phyloP scores from a whole-genome alignment of 768 basidiomycete genomes.

The Kwoniella sp. region DNA sequence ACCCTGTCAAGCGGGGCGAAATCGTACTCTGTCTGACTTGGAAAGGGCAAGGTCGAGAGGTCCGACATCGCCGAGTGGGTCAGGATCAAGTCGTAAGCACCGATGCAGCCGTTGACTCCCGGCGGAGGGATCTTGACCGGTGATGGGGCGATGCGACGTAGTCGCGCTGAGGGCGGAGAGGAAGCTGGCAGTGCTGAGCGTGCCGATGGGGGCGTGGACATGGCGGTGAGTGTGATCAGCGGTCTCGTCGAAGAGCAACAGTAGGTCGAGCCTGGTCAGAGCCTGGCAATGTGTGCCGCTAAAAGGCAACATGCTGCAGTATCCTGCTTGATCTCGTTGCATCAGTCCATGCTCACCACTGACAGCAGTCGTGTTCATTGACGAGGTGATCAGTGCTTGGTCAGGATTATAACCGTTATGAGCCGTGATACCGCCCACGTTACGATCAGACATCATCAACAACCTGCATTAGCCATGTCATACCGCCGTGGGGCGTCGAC shows the following conservation, averaged over 20 bases:
- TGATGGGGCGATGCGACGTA: conserved; percentile 30
- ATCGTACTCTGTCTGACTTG: conserved; percentile 1
- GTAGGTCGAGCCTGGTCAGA: neutral
- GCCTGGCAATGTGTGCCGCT: no score
- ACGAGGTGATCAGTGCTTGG: no score
- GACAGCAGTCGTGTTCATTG: no score
- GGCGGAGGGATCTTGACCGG: conserved; percentile 32
- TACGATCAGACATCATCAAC: no score
- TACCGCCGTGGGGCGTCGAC: no score
- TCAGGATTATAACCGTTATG: no score
- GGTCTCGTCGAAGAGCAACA: neutral
- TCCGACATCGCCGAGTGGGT: conserved; percentile 3
- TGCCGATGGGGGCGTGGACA: conserved; percentile 11
- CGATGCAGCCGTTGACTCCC: conserved; percentile 3
- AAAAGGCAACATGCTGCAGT: no score
- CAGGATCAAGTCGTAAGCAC: neutral
- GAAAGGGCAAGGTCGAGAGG: neutral
- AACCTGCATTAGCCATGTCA: no score
- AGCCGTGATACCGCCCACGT: no score
- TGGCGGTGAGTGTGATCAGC: no score
- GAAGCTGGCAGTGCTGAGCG: conserved; percentile 7
- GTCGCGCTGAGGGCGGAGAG: conserved; percentile 19
- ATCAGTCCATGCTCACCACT: no score
- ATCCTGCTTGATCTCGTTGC: no score
- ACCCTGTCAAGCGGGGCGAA: conserved; percentile 13